Evolutionary conservation across 805 yeast genomes (phyloP).

Genomic region (Candida adriatica): DNA sequence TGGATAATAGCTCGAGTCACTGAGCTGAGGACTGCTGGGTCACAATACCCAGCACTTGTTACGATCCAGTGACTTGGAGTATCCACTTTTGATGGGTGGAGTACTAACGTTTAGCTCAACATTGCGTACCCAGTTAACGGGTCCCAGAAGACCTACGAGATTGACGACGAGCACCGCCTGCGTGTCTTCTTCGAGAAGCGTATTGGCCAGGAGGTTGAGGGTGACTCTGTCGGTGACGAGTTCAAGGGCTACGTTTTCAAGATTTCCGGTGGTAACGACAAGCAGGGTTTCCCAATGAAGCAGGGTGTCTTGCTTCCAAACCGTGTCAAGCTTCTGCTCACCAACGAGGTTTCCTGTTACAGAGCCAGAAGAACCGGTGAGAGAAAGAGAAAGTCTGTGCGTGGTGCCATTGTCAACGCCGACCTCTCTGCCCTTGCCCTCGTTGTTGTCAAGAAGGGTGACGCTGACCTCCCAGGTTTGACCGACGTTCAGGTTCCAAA

Average conservation of each 20-base stretch:
- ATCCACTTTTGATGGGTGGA: too few relatives aligned
- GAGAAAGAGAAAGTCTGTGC: conserved; percentile 99
- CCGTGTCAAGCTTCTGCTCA: conserved; percentile 93
- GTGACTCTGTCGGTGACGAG: conserved; percentile 97
- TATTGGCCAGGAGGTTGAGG: conserved; percentile 99
- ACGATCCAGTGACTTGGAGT: too few relatives aligned
- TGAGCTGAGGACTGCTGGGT: too few relatives aligned
- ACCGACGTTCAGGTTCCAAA: conserved; percentile 94
- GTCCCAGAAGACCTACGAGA: conserved; percentile 95
- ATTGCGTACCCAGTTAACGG: conserved; percentile 99
- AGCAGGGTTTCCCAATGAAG: conserved; percentile 99
- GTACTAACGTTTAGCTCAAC: conserved; percentile 85
- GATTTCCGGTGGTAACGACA: conserved; percentile 99
- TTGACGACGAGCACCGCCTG: conserved; percentile 98
- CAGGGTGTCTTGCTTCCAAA: conserved; percentile 99
- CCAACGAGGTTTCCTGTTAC: conserved; percentile 97
- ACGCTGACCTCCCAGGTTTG: conserved; percentile 88
- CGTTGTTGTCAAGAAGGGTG: conserved; percentile 96
- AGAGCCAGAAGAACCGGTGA: conserved; percentile 99
- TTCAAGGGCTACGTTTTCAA: conserved; percentile 98
- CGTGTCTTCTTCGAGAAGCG: conserved; percentile 99
- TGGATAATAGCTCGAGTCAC: too few relatives aligned
- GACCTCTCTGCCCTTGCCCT: conserved; percentile 95
- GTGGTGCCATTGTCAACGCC: conserved; percentile 98
- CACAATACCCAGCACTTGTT: too few relatives aligned